Conservation (phyloP, 192 early-diverging fungal genomes). For the Umbelopsis vinacea region DNA sequence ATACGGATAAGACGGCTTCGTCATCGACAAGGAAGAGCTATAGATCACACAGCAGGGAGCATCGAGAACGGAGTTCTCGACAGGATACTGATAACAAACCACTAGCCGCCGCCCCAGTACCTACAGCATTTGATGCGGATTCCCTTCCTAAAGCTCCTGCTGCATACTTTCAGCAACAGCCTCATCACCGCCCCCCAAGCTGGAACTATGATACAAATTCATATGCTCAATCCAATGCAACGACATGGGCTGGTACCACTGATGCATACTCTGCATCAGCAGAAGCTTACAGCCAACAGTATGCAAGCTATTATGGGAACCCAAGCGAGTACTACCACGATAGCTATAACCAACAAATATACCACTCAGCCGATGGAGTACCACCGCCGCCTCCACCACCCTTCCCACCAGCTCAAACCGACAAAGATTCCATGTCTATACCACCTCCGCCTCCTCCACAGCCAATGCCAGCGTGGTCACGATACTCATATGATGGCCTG, state of each 20-base stretch:
- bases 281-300: conserved; percentile 7
- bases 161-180: conserved; percentile 9
- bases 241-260: conserved; percentile 6
- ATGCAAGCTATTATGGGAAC: conserved; percentile 1
- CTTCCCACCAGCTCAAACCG: conserved; percentile 22
- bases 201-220: conserved; percentile 29
- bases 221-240: conserved; percentile 16
- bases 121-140: conserved; percentile 27
- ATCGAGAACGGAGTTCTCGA: background rate
- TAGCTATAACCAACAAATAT: background rate
- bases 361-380: conserved; percentile 21
- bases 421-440: conserved; percentile 15
- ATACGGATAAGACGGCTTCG: background rate
- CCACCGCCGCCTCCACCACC: conserved; percentile 37
- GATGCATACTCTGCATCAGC: conserved; percentile 22
- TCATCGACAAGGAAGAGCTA: background rate
- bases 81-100: background rate
- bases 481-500: conserved; percentile 18
- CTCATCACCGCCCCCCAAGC: conserved; percentile 28
- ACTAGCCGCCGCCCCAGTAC: background rate
- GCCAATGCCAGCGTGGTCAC: conserved; percentile 6
- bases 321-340: conserved; percentile 13
- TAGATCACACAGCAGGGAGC: background rate
- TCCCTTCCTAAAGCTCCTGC: conserved; percentile 7
- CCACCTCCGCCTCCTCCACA: conserved; percentile 1